phyloP scores from a whole-genome alignment of 805 yeast genomes.

The Limtongia smithiae region DNA sequence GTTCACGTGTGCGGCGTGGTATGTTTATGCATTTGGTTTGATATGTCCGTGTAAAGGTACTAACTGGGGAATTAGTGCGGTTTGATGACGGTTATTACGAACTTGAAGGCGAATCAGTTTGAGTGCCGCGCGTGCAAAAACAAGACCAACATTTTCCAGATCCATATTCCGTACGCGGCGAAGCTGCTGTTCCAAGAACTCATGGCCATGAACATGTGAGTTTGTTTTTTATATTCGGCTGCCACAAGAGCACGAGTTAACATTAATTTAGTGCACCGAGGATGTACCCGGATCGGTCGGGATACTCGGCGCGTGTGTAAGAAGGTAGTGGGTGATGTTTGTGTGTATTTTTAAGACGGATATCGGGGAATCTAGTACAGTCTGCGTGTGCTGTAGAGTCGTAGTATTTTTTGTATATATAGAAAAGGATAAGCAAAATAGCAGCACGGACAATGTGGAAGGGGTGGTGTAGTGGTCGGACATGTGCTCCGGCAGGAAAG shows the following conservation, averaged over 20 bases:
- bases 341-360: no score
- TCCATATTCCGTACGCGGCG: slow-evolving; percentile 96
- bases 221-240: background rate
- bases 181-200: slow-evolving; percentile 96
- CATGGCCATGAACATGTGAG: slow-evolving; percentile 92
- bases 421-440: no score
- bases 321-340: no score
- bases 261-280: slow-evolving; percentile 52
- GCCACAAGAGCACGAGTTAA: background rate
- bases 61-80: slow-evolving; percentile 59
- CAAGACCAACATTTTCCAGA: slow-evolving; percentile 94
- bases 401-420: no score
- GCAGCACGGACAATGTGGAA: no score
- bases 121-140: slow-evolving; percentile 98
- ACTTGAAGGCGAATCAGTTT: slow-evolving; percentile 93
- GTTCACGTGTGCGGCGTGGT: slow-evolving; percentile 92
- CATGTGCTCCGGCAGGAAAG: no score
- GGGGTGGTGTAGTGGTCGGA: no score
- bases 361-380: no score
- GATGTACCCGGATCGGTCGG: slow-evolving; percentile 88
- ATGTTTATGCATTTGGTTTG: background rate
- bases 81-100: slow-evolving; percentile 95
- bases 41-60: background rate
- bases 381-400: no score
- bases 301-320: slow-evolving; percentile 40